These are phyloP conservation scores for Lentinula sp. DNA, from an alignment of 768 basidiomycete genomes.

Conservation along the genomic window DNA sequence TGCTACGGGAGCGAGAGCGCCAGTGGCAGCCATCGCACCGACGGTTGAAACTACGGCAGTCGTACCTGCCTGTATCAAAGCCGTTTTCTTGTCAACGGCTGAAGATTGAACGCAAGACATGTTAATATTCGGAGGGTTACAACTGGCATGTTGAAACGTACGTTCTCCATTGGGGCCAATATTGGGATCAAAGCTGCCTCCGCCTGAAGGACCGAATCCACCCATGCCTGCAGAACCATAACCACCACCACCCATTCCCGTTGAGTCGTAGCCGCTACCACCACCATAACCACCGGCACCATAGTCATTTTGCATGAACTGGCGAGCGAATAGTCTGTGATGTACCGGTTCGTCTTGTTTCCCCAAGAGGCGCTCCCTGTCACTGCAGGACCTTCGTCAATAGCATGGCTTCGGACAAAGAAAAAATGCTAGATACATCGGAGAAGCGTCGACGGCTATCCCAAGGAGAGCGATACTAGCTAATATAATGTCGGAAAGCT, in stretches of 20 bases:
- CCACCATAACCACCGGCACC: not conserved
- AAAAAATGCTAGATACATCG: not conserved
- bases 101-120: too few relatives aligned
- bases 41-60: not conserved
- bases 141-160: too few relatives aligned
- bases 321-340: not conserved
- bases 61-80: not conserved
- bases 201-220: too few relatives aligned
- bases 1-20: not conserved
- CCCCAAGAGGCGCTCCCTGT: not conserved
- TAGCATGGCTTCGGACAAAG: not conserved
- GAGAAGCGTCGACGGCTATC: not conserved
- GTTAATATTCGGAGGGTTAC: too few relatives aligned
- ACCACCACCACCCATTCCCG: not conserved
- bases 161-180: too few relatives aligned
- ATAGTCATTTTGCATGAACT: not conserved
- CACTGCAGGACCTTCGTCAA: not conserved
- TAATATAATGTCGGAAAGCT: too few relatives aligned
- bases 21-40: not conserved
- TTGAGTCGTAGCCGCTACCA: not conserved
- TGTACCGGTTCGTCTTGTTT: not conserved
- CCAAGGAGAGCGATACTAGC: too few relatives aligned
- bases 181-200: too few relatives aligned
- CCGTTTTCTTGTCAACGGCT: not conserved
- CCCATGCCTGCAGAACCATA: too few relatives aligned